A percentile compares a stretch with the other conserved stretches of the same genome.
phyloP scores from a whole-genome alignment of 2,329 filamentous ascomycete species.

The Alternaria sp. region DNA sequence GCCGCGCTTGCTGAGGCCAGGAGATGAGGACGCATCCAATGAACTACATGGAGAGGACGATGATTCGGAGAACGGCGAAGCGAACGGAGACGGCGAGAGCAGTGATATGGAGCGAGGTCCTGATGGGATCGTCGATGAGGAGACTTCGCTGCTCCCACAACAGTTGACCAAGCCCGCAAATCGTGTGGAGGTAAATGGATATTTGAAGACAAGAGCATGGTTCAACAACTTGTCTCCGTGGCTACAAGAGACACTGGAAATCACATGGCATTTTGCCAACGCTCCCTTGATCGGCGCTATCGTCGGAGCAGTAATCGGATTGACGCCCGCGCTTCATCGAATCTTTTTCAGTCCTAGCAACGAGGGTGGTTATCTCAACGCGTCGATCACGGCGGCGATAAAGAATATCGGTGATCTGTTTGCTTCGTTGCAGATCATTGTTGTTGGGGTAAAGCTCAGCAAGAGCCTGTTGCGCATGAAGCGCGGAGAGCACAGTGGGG shows the following conservation, averaged over 20 bases:
- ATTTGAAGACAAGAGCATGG: constrained; percentile 41
- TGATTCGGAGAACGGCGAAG: constrained; percentile 15
- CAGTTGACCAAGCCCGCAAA: constrained; percentile 38
- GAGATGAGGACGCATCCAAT: constrained; percentile 51
- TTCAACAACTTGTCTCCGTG: constrained; percentile 48
- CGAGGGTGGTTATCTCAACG: constrained; percentile 68
- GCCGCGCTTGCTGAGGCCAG: constrained; percentile 61
- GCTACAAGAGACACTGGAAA: constrained; percentile 49
- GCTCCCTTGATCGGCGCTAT: constrained; percentile 67
- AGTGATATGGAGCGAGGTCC: constrained; percentile 33
- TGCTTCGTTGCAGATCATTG: constrained; percentile 68
- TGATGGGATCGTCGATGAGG: constrained; percentile 49
- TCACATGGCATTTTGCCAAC: constrained; percentile 63
- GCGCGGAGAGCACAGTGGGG: constrained; percentile 49
- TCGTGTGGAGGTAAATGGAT: constrained; percentile 39
- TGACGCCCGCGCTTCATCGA: constrained; percentile 64
- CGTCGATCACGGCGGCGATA: constrained; percentile 68
- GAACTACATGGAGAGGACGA: constrained; percentile 25
- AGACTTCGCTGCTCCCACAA: constrained; percentile 60
- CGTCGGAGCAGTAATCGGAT: constrained; percentile 64
- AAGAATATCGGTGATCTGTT: constrained; percentile 69
- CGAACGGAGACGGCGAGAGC: constrained; percentile 28
- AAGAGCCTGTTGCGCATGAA: constrained; percentile 58
- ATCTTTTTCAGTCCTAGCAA: constrained; percentile 66
- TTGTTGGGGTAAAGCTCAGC: constrained; percentile 70